Evolutionary conservation across 2,329 filamentous ascomycete genomes (phyloP), one percentile per base, ranked within the genome.

Genomic region (Botryotinia narcissicola): DNA sequence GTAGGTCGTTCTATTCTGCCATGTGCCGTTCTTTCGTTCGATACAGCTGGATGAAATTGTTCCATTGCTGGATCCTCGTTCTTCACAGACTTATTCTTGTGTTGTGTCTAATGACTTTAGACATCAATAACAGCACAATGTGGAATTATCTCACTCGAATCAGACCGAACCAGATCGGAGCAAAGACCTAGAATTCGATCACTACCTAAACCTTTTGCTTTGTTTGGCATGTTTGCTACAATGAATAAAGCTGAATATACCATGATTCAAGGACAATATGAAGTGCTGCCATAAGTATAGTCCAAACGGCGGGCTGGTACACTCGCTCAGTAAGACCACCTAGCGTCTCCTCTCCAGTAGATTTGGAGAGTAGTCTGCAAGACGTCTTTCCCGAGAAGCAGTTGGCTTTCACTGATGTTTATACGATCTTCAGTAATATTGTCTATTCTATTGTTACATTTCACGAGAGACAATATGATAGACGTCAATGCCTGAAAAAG

Each of bases 301-400:
- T 5, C 6, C 1, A 29, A 12, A 42, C 16, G 1, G 0, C 16
- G 22, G 29, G 5, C n/a, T 29, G 10, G 5, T 44, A 3, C 2
- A 3, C 60, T 63, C 18, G n/a, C 20, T 1, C 10, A 32, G 10
- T 7, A 44, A 7, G 3, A 37, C 20, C 20, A n/a, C 7, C 25
- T 29, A 14, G 10, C 1, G 32, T 67, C 32, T 54, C 9, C 9
- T 10, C 35, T 29, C 35, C 35, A 32, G 32, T 29, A 25, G 54
- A 54, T 9, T 35, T 16, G 10, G 46, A 6, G 16, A 68, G n/a
- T 22, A 12, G 5, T 5, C 16, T 57, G 18, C 18, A 1, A 20
- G 37, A 1, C 35, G 40, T 29, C 4, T 4, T 68, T 54, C 14
- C 10, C 16, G 18, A 16, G 5, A 10, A 54, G 3, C 20, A 40